Percentiles rank a stretch among this genome's conserved stretches.
These are phyloP conservation scores for Diaporthe eres DNA, from an alignment of 2,329 filamentous ascomycete genomes.

Conservation along the genomic window DNA sequence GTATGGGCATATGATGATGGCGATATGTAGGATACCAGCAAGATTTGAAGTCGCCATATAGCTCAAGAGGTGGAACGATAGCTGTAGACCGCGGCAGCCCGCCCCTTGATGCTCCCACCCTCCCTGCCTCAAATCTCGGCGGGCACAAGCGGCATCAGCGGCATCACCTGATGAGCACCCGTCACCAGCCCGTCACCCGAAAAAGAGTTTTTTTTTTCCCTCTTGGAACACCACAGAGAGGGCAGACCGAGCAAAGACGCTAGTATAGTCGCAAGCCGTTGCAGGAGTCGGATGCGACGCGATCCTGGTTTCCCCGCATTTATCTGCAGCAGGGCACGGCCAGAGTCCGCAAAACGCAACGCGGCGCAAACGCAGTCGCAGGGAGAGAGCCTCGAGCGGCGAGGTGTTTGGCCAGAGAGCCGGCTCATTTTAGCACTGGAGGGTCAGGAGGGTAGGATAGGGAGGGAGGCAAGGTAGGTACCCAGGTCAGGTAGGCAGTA, in stretches of 20 bases:
- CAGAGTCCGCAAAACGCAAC: slow-evolving; percentile 34
- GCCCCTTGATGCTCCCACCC: neutral
- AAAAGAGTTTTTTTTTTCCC: neutral
- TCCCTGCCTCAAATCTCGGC: slow-evolving; percentile 20
- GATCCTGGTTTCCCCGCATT: slow-evolving; percentile 42
- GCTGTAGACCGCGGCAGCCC: neutral
- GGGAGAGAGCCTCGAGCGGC: slow-evolving; percentile 6
- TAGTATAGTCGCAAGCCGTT: slow-evolving; percentile 27
- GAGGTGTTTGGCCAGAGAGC: slow-evolving; percentile 16
- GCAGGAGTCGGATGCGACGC: slow-evolving; percentile 30
- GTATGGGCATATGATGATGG: slow-evolving; percentile 17
- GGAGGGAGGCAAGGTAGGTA: neutral
- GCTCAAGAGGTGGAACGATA: slow-evolving; percentile 11
- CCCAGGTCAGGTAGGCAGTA: neutral
- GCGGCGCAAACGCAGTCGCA: slow-evolving; percentile 16
- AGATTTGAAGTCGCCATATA: neutral
- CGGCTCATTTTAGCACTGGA: slow-evolving; percentile 6
- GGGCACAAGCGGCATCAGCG: slow-evolving; percentile 17
- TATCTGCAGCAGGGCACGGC: slow-evolving; percentile 39
- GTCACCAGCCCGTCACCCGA: neutral
- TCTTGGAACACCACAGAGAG: slow-evolving; percentile 16
- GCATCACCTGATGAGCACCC: slow-evolving; percentile 24
- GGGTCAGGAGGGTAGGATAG: slow-evolving; percentile 15
- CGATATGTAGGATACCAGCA: neutral
- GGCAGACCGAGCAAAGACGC: slow-evolving; percentile 14